Evolutionary conservation across 2,329 filamentous ascomycete species (phyloP), one percentile per base, ranked within the genome.

Genomic region (Aureobasidium namibiae): DNA sequence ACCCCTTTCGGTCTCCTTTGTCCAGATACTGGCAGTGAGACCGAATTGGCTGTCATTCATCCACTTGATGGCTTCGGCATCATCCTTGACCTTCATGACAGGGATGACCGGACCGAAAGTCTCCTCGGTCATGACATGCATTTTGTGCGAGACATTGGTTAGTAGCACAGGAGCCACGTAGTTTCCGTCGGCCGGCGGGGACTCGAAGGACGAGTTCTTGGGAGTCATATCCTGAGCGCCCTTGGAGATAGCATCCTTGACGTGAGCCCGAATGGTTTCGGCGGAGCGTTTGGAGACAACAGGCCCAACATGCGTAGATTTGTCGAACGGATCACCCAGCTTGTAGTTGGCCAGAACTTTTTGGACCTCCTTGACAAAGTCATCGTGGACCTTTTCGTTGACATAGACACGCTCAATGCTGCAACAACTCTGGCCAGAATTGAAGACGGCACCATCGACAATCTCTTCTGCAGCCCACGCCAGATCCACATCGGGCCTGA

Each of bases 31-130:
- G n/a, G 92, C 92, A 3, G 92, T 96, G 62, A 97, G 80, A 5
- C 92, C 92, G 70, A 95, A 95, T 64, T 95, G 86, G 75, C 89
- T 94, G 71, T 96, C 91, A 68, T 96, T 96, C 91, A 97, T 96
- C 53, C 92, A 76, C 65, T 79, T 76, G 62, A 96, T 76, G 1
- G 92, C 92, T 73, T 96, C 90, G 18, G 82, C 82, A 68, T 96
- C 92, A 65, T 78, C 78, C 69, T 84, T 83, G 62, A 96, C 92
- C 72, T 89, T 89, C 85, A 92, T 90, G 18, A 96, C 84, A 1
- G 92, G 88, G 66, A 97, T 92, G 18, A 96, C 84, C 1, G 92
- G 92, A 0, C 92, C 92, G 70, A 97, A 97, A 0, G 92, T 96
- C 78, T 97, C 92, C 65, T 96, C 90, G 23, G 79, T 90, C 90